phyloP scores from a whole-genome alignment of 2,329 filamentous ascomycete genomes.

The Fusarium sp. region DNA sequence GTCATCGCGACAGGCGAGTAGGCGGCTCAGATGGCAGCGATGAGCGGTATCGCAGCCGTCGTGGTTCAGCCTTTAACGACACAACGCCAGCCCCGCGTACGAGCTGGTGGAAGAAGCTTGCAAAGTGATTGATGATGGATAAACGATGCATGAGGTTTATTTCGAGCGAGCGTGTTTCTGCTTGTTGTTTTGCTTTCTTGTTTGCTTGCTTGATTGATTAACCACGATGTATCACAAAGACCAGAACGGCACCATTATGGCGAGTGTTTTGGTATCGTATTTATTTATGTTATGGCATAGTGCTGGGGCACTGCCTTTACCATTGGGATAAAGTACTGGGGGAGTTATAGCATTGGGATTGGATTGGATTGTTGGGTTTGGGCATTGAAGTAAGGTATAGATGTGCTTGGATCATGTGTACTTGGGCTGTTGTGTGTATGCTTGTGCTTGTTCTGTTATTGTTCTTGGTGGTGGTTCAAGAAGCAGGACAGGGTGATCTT shows the following conservation, averaged over 20 bases:
- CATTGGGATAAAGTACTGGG: slow-evolving; percentile 29
- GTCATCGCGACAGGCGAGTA: slow-evolving; percentile 32
- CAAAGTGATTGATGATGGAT: slow-evolving; percentile 50
- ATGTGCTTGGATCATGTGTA: slow-evolving; percentile 17
- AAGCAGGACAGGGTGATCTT: slow-evolving; percentile 9
- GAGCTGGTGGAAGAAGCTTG: slow-evolving; percentile 70
- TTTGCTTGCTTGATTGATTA: slow-evolving; percentile 25
- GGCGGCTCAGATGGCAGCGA: slow-evolving; percentile 57
- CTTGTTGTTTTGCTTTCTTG: slow-evolving; percentile 32
- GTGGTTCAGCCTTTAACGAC: slow-evolving; percentile 58
- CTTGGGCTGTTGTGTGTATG: background rate
- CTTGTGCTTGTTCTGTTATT: too few relatives aligned
- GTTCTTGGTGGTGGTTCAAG: background rate
- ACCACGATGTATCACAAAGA: slow-evolving; percentile 27
- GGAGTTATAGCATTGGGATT: slow-evolving; percentile 19
- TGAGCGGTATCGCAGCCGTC: slow-evolving; percentile 56
- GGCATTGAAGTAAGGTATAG: slow-evolving; percentile 1
- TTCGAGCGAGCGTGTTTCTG: slow-evolving; percentile 45
- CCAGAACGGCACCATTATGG: slow-evolving; percentile 10
- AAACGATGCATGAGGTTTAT: slow-evolving; percentile 39
- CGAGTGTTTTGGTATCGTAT: slow-evolving; percentile 23
- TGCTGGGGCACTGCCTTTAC: background rate
- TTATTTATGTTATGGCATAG: slow-evolving; percentile 8
- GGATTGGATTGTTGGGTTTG: slow-evolving; percentile 13
- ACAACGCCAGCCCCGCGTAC: slow-evolving; percentile 59